Conservation (phyloP, 257 asterid genomes). For the Salvia rosmarinus region DNA sequence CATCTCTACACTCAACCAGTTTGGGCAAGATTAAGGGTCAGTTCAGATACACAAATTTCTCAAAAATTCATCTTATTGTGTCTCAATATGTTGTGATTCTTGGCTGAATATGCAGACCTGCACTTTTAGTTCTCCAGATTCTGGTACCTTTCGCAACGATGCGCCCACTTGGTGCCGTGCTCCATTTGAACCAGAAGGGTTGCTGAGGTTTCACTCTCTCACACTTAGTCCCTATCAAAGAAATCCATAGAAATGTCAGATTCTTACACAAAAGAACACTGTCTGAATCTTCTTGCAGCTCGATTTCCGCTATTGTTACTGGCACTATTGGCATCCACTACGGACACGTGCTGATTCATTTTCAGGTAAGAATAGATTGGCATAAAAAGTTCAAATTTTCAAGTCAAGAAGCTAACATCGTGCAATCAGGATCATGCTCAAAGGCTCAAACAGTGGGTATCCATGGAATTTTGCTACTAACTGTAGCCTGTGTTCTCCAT, state of each 20-base stretch:
- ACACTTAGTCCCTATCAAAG: not conserved
- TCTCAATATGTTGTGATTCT: not conserved
- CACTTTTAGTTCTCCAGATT: conserved; percentile 65
- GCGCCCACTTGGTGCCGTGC: conserved; percentile 85
- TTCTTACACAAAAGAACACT: not conserved
- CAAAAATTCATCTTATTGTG: not conserved
- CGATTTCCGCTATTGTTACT: conserved; percentile 77
- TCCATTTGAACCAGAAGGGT: conserved; percentile 92
- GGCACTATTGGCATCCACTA: conserved; percentile 87
- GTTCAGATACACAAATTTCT: not conserved
- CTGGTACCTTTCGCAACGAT: conserved; percentile 64
- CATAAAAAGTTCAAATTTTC: not conserved
- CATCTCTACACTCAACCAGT: conserved; percentile 78
- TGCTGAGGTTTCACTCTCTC: conserved; percentile 52
- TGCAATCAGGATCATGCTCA: conserved; percentile 64
- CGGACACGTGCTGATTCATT: conserved; percentile 84
- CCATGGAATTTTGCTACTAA: conserved; percentile 59
- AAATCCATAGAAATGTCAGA: not conserved
- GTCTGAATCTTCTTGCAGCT: conserved; percentile 44
- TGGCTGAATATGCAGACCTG: conserved; percentile 63
- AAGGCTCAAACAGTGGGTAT: conserved; percentile 85
- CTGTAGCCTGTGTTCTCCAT: conserved; percentile 65
- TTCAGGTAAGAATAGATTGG: conserved; percentile 47
- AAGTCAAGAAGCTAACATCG: conserved; percentile 5
- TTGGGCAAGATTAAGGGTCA: conserved; percentile 65